phyloP scores from a whole-genome alignment of 2,329 filamentous ascomycete genomes.

The Ophiostoma tasmaniense region DNA sequence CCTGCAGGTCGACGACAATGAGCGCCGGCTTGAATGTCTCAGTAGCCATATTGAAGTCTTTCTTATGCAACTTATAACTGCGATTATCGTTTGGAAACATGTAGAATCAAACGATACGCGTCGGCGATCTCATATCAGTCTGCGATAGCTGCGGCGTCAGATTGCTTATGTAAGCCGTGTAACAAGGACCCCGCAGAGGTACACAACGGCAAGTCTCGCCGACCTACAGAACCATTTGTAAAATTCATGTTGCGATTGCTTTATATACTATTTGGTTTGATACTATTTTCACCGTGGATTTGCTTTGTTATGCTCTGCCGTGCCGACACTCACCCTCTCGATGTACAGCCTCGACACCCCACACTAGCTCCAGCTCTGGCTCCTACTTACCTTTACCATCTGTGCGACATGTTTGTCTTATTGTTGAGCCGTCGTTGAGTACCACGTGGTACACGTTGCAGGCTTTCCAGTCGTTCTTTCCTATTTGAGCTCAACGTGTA shows the following conservation, averaged over 20 bases:
- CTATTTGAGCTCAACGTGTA: background rate
- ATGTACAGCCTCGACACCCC: background rate
- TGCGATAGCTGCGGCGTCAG: background rate
- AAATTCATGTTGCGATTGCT: background rate
- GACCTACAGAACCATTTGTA: background rate
- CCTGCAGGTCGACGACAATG: slow-evolving; percentile 79
- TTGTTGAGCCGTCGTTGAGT: background rate
- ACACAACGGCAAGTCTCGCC: background rate
- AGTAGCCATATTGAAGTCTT: background rate
- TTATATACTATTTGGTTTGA: background rate
- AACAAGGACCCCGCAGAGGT: background rate
- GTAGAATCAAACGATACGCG: background rate
- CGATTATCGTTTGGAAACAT: background rate
- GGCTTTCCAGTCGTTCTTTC: background rate
- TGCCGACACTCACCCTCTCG: background rate
- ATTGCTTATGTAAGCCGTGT: background rate
- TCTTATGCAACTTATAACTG: too few species aligned
- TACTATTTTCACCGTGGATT: background rate
- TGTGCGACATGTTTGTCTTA: background rate
- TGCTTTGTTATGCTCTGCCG: background rate
- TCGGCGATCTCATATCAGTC: background rate
- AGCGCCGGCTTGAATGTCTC: slow-evolving; percentile 41
- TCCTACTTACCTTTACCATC: background rate
- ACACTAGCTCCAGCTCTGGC: background rate
- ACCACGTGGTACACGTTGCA: slow-evolving; percentile 6